Percentiles rank a stretch among this genome's conserved stretches.
Conservation (phyloP, 768 basidiomycete genomes). For the Podaxis rugospora region DNA sequence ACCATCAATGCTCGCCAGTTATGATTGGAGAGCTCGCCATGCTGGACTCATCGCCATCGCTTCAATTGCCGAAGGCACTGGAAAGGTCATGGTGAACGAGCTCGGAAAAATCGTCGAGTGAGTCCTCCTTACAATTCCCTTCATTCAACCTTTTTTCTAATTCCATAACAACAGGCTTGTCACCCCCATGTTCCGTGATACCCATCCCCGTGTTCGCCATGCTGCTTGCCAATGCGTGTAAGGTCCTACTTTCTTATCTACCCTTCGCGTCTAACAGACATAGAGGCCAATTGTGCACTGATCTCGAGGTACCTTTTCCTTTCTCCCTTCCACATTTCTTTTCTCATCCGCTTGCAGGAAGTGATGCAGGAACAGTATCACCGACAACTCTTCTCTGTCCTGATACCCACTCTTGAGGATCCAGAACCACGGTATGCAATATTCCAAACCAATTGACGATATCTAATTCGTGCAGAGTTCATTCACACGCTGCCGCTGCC, state of each 20-base stretch:
- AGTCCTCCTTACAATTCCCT: no score
- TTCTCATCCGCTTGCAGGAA: constrained; percentile 37
- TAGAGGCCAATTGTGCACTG: constrained; percentile 87
- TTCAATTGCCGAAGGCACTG: constrained; percentile 80
- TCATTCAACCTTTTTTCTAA: no score
- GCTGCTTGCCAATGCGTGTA: constrained; percentile 91
- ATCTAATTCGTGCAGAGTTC: constrained; percentile 47
- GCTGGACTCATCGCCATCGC: constrained; percentile 87
- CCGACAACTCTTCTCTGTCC: constrained; percentile 59
- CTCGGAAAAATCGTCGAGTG: constrained; percentile 80
- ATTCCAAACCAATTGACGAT: not conserved
- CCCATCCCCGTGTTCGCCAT: constrained; percentile 69
- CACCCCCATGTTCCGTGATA: constrained; percentile 71
- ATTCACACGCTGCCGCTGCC: constrained; percentile 82
- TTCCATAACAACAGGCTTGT: constrained; percentile 47
- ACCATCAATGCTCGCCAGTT: constrained; percentile 74
- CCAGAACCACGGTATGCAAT: constrained; percentile 60
- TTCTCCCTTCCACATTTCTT: not conserved
- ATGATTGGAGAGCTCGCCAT: constrained; percentile 83
- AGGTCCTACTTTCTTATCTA: constrained; percentile 17
- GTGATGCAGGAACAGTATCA: constrained; percentile 72
- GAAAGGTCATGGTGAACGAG: constrained; percentile 77
- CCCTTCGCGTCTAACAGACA: constrained; percentile 2
- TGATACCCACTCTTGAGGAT: constrained; percentile 72
- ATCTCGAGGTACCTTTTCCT: constrained; percentile 59